phyloP scores from a whole-genome alignment of 2,329 filamentous ascomycete species.

The Cercospora sp. region DNA sequence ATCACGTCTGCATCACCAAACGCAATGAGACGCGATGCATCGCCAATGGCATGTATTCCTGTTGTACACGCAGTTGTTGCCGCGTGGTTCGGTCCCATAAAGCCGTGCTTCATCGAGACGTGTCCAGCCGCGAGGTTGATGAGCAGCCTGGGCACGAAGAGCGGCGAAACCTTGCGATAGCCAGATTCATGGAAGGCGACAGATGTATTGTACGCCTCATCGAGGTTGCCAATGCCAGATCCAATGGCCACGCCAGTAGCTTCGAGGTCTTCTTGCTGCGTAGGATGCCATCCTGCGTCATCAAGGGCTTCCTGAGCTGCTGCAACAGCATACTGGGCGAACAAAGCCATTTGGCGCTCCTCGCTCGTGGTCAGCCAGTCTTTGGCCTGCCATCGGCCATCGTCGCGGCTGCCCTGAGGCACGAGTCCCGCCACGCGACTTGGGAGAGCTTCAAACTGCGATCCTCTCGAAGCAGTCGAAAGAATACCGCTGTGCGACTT shows the following conservation, averaged over 20 bases:
- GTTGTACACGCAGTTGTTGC: constrained; percentile 95
- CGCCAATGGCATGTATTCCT: constrained; percentile 89
- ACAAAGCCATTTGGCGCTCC: constrained; percentile 80
- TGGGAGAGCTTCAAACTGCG: constrained; percentile 70
- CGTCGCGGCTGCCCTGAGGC: constrained; percentile 54
- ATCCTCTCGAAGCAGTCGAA: constrained; percentile 65
- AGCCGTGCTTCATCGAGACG: constrained; percentile 87
- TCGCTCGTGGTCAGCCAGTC: constrained; percentile 56
- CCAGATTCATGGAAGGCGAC: constrained; percentile 74
- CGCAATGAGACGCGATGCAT: constrained; percentile 90
- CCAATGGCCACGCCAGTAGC: constrained; percentile 87
- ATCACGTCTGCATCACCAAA: constrained; percentile 91
- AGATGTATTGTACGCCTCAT: constrained; percentile 84
- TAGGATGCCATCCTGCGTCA: constrained; percentile 76
- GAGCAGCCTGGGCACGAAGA: constrained; percentile 89
- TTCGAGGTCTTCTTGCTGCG: constrained; percentile 63
- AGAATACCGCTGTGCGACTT: constrained; percentile 78
- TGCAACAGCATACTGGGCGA: constrained; percentile 87
- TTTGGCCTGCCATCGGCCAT: constrained; percentile 50
- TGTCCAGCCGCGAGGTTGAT: constrained; percentile 96
- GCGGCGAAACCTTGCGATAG: constrained; percentile 86
- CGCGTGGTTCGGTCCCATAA: constrained; percentile 87
- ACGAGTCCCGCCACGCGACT: constrained; percentile 85
- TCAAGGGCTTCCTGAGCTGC: constrained; percentile 81
- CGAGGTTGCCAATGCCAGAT: constrained; percentile 91